phyloP scores from a whole-genome alignment of 768 basidiomycete species.

The Trametes elegans region DNA sequence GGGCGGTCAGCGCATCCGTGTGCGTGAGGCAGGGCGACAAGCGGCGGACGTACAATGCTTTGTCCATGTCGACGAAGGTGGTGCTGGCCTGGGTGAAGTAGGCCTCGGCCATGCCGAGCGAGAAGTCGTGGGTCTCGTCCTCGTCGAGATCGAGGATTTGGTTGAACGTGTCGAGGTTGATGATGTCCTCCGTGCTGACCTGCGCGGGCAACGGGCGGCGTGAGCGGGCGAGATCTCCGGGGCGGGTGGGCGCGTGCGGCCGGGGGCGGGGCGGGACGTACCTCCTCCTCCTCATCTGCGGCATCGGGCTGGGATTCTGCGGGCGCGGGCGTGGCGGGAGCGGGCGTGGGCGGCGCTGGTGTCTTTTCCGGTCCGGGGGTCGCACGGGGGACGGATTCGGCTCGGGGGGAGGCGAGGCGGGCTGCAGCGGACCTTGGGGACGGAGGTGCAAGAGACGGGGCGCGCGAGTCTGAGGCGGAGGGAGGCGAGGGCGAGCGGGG shows the following conservation, averaged over 20 bases:
- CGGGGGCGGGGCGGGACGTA: not conserved
- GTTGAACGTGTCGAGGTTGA: slow-evolving; percentile 78
- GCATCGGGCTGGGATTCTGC: slow-evolving; percentile 1
- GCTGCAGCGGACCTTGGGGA: slow-evolving; percentile 9
- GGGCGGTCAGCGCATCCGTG: not conserved
- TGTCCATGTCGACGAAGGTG: slow-evolving; percentile 80
- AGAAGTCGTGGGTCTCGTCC: slow-evolving; percentile 75
- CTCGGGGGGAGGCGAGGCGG: slow-evolving; percentile 13
- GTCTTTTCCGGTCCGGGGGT: not conserved
- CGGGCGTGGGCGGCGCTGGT: not conserved
- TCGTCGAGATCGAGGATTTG: slow-evolving; percentile 95
- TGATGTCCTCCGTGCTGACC: slow-evolving; percentile 34
- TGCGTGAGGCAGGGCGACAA: slow-evolving; percentile 1
- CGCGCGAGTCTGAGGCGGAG: slow-evolving; percentile 1
- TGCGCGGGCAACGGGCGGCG: slow-evolving; percentile 16
- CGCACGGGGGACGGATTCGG: slow-evolving; percentile 1
- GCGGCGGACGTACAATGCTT: slow-evolving; percentile 61
- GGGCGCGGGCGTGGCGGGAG: not conserved
- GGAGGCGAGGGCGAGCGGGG: slow-evolving; percentile 13
- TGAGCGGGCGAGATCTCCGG: not conserved
- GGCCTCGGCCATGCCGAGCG: slow-evolving; percentile 69
- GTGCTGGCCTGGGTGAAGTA: slow-evolving; percentile 78
- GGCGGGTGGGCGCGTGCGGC: not conserved
- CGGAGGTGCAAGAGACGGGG: slow-evolving; percentile 12
- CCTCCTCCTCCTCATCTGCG: slow-evolving; percentile 11